Evolutionary conservation across 225 moss, liverwort and hornwort genomes (phyloP).

Genomic region (Physcomitrium patens): DNA sequence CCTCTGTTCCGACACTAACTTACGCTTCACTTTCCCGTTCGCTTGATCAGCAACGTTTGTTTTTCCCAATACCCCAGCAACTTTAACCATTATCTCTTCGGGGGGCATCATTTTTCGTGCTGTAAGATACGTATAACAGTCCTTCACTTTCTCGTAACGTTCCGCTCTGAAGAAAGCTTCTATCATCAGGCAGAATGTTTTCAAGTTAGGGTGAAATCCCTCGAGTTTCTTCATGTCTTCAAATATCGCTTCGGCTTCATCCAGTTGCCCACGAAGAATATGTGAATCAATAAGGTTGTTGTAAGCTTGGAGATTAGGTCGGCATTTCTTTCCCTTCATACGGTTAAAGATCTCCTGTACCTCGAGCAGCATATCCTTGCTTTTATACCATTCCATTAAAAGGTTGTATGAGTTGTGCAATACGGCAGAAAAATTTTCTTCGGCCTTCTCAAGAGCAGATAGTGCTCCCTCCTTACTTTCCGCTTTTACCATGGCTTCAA

Average conservation of each 20-base stretch:
- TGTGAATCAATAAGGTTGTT: slow-evolving; percentile 76
- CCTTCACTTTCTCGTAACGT: slow-evolving; percentile 55
- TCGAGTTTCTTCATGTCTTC: slow-evolving; percentile 56
- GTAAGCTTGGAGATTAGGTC: slow-evolving; percentile 71
- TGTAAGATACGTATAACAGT: slow-evolving; percentile 52
- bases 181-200: slow-evolving; percentile 76
- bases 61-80: slow-evolving; percentile 55
- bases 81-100: slow-evolving; percentile 40
- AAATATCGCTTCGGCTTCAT: slow-evolving; percentile 64
- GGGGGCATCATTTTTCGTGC: slow-evolving; percentile 62
- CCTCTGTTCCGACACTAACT: slow-evolving; percentile 68
- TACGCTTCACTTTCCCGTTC: slow-evolving; percentile 39
- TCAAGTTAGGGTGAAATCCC: slow-evolving; percentile 55
- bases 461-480: slow-evolving; percentile 64
- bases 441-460: slow-evolving; percentile 61
- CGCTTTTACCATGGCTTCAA: slow-evolving; percentile 59
- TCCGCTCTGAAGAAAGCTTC: slow-evolving; percentile 60
- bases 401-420: slow-evolving; percentile 73
- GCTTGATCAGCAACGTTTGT: slow-evolving; percentile 49
- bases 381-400: slow-evolving; percentile 76
- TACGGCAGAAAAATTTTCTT: slow-evolving; percentile 50
- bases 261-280: slow-evolving; percentile 56
- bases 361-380: slow-evolving; percentile 53
- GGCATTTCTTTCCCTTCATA: slow-evolving; percentile 72
- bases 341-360: slow-evolving; percentile 63